Percentiles rank a stretch among this genome's conserved stretches.
These are phyloP conservation scores for Fraxinus albicans DNA, from an alignment of 305 asterid genomes.

Conservation along the genomic window DNA sequence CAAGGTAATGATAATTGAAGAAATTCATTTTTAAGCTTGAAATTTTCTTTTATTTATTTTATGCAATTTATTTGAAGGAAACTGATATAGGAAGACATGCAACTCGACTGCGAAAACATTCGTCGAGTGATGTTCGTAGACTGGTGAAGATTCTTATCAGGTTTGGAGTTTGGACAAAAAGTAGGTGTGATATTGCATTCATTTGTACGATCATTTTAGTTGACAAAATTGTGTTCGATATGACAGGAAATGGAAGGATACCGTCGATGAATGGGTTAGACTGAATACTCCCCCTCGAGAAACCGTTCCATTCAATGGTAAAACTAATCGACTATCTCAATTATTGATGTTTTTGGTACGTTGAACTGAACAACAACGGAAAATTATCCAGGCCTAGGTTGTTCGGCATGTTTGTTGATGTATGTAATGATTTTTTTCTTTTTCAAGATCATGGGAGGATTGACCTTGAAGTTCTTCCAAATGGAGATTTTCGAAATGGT, in stretches of 20 bases:
- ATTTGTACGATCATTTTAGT: background rate
- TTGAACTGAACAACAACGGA: background rate
- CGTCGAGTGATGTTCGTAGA: conserved; percentile 45
- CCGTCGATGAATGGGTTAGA: conserved; percentile 61
- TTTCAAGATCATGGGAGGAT: conserved; percentile 17
- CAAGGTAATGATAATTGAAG: conserved; percentile 32
- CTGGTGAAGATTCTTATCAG: conserved; percentile 51
- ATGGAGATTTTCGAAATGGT: conserved; percentile 4
- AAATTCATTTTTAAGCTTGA: background rate
- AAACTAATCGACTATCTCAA: background rate
- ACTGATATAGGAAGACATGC: conserved; percentile 58
- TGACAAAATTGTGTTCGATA: background rate
- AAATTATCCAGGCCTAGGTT: background rate
- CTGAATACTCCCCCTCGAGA: conserved; percentile 34
- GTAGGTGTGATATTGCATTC: background rate
- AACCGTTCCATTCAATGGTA: conserved; percentile 31
- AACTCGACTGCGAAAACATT: conserved; percentile 44
- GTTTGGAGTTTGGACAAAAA: conserved; percentile 20
- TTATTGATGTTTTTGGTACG: background rate
- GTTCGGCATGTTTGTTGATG: background rate
- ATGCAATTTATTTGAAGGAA: conserved; percentile 26
- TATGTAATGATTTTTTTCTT: background rate
- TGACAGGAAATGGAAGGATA: conserved; percentile 55
- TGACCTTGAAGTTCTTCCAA: background rate
- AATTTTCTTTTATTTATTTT: background rate